These are phyloP conservation scores for Ascochyta lentis DNA, from an alignment of 2,329 filamentous ascomycete species.

Conservation along the genomic window DNA sequence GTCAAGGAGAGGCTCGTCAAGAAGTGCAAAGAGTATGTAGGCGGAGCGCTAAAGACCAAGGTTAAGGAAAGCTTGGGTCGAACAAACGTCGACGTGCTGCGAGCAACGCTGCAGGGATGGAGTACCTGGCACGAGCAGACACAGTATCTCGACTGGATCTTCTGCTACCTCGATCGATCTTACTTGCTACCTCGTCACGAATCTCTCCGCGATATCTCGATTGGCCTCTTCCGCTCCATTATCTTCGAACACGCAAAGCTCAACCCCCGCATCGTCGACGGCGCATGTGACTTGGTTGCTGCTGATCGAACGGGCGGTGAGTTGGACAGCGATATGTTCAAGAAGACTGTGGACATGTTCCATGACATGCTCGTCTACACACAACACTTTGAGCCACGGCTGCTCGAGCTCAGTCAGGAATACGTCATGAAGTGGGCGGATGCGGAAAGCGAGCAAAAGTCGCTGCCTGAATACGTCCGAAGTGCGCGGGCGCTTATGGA, in stretches of 20 bases:
- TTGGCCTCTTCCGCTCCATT: conserved; percentile 73
- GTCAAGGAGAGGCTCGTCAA: conserved; percentile 71
- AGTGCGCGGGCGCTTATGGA: conserved; percentile 73
- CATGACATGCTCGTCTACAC: conserved; percentile 84
- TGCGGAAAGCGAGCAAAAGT: conserved; percentile 64
- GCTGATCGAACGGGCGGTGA: conserved; percentile 68
- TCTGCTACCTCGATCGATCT: conserved; percentile 91
- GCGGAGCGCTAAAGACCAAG: conserved; percentile 61
- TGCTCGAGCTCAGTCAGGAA: conserved; percentile 70
- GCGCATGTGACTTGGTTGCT: conserved; percentile 78
- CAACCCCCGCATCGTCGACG: conserved; percentile 64
- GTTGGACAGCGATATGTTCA: conserved; percentile 69
- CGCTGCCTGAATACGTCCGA: conserved; percentile 77
- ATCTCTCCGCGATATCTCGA: conserved; percentile 81
- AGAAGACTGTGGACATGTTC: conserved; percentile 79
- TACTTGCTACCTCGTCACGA: conserved; percentile 80
- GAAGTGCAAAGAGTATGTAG: conserved; percentile 70
- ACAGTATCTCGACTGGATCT: conserved; percentile 81
- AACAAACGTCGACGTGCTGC: conserved; percentile 69
- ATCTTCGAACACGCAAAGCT: conserved; percentile 63
- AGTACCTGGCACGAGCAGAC: conserved; percentile 78
- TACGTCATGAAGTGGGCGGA: conserved; percentile 77
- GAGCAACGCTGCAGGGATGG: conserved; percentile 70
- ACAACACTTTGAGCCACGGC: conserved; percentile 77
- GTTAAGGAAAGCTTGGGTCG: conserved; percentile 64